These are phyloP conservation scores for Wallacemonas sp. DNA, from an alignment of 208 protist species.

Conservation along the genomic window DNA sequence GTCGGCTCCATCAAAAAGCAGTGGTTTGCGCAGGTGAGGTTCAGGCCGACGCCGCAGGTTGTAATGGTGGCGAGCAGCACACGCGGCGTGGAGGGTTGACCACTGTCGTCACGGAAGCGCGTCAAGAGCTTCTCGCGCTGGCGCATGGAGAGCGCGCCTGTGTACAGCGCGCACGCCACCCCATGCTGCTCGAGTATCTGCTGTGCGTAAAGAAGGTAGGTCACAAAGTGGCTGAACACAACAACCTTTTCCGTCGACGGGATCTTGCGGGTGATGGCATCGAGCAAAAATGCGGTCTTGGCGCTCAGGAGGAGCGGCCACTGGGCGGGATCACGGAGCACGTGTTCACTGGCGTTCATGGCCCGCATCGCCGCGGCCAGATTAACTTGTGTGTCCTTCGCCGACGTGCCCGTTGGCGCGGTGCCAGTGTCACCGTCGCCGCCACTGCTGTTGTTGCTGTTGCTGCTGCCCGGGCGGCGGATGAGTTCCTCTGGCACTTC, in stretches of 20 bases:
- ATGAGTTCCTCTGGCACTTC: constrained; percentile 40
- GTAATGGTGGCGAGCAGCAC: constrained; percentile 89
- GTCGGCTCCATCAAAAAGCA: constrained; percentile 92
- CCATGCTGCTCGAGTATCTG: constrained; percentile 40
- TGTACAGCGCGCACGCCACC: constrained; percentile 44
- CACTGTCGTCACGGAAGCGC: constrained; percentile 12
- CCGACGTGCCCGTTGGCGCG: background rate
- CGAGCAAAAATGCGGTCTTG: constrained; percentile 67
- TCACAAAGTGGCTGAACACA: constrained; percentile 94
- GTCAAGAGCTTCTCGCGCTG: constrained; percentile 67
- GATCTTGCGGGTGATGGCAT: constrained; percentile 23
- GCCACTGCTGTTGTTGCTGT: background rate
- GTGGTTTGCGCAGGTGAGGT: constrained; percentile 91
- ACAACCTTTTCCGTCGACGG: constrained; percentile 78
- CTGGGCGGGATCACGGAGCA: constrained; percentile 27
- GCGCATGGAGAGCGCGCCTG: constrained; percentile 33
- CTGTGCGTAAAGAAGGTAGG: constrained; percentile 91
- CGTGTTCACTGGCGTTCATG: constrained; percentile 12
- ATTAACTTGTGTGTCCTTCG: background rate
- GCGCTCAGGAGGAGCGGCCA: constrained; percentile 45
- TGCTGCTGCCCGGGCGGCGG: background rate
- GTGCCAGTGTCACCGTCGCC: background rate
- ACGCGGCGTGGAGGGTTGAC: constrained; percentile 14
- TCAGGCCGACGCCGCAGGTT: constrained; percentile 93
- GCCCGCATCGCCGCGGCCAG: background rate